phyloP scores from a whole-genome alignment of 495 filamentous ascomycete species.

The Thermochaetoides thermophila region DNA sequence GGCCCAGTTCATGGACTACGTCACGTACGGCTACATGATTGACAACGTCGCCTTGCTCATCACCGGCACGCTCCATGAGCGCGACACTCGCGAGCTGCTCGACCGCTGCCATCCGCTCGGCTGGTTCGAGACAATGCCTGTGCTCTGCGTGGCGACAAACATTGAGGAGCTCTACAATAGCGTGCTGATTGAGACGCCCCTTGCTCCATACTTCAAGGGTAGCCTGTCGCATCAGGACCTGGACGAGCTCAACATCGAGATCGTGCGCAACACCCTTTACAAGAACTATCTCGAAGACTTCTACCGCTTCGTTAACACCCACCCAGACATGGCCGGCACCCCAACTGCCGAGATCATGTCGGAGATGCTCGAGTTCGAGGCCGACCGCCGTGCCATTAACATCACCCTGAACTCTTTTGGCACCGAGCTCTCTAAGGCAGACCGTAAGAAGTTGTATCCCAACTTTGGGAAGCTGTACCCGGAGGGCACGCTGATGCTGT shows the following conservation, averaged over 20 bases:
- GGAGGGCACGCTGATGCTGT: conserved; percentile 88
- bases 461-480: conserved; percentile 81
- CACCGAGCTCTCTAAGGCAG: conserved; percentile 84
- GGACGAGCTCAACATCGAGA: conserved; percentile 98
- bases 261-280: conserved; percentile 95
- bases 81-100: conserved; percentile 89
- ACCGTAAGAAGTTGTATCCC: conserved; percentile 93
- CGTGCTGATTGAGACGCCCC: conserved; percentile 87
- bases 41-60: conserved; percentile 98
- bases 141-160: conserved; percentile 92
- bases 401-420: conserved; percentile 99
- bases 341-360: conserved; percentile 89
- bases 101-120: conserved; percentile 94
- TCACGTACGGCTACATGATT: conserved; percentile 99
- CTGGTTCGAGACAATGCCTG: conserved; percentile 98
- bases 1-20: conserved; percentile 87
- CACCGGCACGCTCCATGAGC: conserved; percentile 92
- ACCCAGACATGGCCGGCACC: conserved; percentile 71
- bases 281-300: conserved; percentile 99
- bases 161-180: conserved; percentile 98
- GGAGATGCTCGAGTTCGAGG: conserved; percentile 91
- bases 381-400: conserved; percentile 92
- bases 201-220: conserved; percentile 94
- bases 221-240: conserved; percentile 89
- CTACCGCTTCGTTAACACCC: conserved; percentile 73